Percentiles rank a stretch among this genome's conserved stretches.
These are phyloP conservation scores for Parathielavia appendiculata DNA, from an alignment of 495 filamentous ascomycete genomes.

Conservation along the genomic window DNA sequence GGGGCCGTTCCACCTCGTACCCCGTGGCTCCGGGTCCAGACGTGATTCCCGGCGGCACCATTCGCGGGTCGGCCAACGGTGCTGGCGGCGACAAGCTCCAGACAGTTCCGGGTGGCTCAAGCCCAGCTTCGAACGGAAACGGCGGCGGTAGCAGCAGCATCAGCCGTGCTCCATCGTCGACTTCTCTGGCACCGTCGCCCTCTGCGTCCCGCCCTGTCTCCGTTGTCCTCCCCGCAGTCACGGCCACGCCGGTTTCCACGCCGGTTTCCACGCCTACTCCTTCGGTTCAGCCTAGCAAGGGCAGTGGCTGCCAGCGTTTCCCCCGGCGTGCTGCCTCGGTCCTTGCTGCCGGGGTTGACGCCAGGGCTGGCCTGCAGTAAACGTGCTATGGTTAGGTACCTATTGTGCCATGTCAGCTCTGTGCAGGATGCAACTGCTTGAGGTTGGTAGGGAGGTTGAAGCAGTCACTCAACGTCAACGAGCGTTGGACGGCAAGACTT, in stretches of 20 bases:
- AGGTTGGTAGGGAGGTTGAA: too few species aligned
- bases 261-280: not conserved
- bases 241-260: too few species aligned
- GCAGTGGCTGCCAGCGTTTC: not conserved
- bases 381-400: too few species aligned
- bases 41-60: slow-evolving; percentile 8
- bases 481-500: too few species aligned
- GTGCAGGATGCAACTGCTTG: too few species aligned
- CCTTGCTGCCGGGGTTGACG: too few species aligned
- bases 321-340: too few species aligned
- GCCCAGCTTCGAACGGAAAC: not conserved
- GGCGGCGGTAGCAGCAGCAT: not conserved
- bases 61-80: slow-evolving; percentile 1
- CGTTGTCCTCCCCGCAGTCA: too few species aligned
- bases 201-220: too few species aligned
- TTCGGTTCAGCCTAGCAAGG: not conserved
- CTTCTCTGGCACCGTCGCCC: not conserved
- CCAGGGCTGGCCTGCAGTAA: too few species aligned
- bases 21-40: not conserved
- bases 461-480: too few species aligned
- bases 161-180: not conserved
- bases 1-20: not conserved
- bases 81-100: slow-evolving; percentile 7
- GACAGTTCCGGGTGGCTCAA: not conserved
- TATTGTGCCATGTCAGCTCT: too few species aligned